Base-by-base conservation (phyloP, 225 moss, liverwort and hornwort genomes). In the Pseudoscleropodium purum region DNA sequence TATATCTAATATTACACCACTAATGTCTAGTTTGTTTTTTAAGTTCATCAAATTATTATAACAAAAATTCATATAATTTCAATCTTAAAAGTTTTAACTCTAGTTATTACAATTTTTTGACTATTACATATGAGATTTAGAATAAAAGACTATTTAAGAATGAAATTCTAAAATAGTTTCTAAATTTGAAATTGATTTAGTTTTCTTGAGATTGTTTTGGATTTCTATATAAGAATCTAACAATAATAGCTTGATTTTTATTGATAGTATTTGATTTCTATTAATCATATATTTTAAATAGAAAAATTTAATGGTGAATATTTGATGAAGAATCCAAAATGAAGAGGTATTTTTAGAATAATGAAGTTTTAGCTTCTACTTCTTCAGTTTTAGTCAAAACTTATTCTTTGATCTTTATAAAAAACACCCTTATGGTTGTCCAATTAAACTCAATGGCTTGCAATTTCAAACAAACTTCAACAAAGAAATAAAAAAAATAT, bases 111-210 rank as follows among this genome's bases (percentile, higher is more conserved):
- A 10, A 37, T 37, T n/a, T 49, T n/a, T 57, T 57, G 16, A 57
- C 0, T 16, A 26, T 16, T 56, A 10, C 1, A 79, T 56, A 37
- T n/a, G 2, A 16, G 7, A n/a, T 11, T 25, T n/a, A 5, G 26
- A 6, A 0, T 17, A 27, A 17, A 39, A 59, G 0, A 39, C 2
- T 25, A 17, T 25, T 16, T 10, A 10, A 16, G 6, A 25, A 25
- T 16, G 5, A 3, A 37, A 37, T 16, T 37, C 1, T 1, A 15
- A 56, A 56, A 16, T 79, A 25, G 21, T 15, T 52, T 76, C 0
- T 13, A 52, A 52, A 77, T 23, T 23, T 37, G 6, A 37, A 56
- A 2, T 56, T 37, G 2, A 16, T 79, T 39, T 26, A 17, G 0
- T n/a, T 18, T 37, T 25, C 37, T 25, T 7, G 1, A 15, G 4